phyloP scores from a whole-genome alignment of 305 asterid genomes.

The Solanum hybrid region DNA sequence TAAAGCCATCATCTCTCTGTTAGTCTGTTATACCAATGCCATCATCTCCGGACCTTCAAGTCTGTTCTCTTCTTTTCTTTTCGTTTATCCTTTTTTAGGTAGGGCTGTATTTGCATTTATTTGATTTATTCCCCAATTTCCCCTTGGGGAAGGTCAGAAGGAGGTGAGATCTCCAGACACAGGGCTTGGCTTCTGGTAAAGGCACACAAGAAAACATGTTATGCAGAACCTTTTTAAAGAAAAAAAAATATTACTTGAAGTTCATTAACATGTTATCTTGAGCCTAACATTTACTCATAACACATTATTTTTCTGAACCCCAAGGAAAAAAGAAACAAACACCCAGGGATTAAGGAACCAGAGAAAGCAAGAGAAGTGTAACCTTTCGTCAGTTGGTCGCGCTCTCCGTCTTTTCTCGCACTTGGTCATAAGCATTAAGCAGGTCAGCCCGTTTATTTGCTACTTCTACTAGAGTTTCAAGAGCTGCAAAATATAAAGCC shows the following conservation, averaged over 20 bases:
- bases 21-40: not conserved
- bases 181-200: not conserved
- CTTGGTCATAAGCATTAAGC: slow-evolving; percentile 44
- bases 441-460: slow-evolving; percentile 54
- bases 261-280: not conserved
- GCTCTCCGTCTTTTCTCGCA: slow-evolving; percentile 34
- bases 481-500: slow-evolving; percentile 33
- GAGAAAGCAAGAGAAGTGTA: not conserved
- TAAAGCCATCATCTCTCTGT: not conserved
- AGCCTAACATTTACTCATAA: not conserved
- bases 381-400: not conserved
- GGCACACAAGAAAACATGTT: not conserved
- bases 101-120: not conserved
- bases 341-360: not conserved
- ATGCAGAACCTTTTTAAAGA: not conserved
- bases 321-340: not conserved
- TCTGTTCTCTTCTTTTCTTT: not conserved
- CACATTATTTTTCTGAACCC: not conserved
- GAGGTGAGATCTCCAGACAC: not conserved
- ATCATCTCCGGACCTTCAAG: not conserved
- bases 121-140: not conserved
- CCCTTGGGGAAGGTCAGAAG: not conserved
- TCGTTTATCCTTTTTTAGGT: not conserved
- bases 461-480: slow-evolving; percentile 59
- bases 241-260: no score